Evolutionary conservation across 208 protist genomes (phyloP).

Genomic region (Leishmania tarentolae): DNA sequence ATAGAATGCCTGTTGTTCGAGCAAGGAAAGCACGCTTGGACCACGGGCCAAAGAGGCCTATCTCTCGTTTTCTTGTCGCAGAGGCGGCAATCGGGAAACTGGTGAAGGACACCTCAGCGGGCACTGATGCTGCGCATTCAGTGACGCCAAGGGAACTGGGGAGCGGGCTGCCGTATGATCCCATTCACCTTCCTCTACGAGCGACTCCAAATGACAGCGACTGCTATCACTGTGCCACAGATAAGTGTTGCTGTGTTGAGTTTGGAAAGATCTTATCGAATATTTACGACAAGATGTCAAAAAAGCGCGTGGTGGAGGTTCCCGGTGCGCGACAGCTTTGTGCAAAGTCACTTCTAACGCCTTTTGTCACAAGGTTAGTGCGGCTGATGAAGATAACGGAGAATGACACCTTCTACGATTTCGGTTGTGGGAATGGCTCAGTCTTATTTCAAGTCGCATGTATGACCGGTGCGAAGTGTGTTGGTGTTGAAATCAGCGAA

Average conservation of each 20-base stretch:
- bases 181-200: constrained; percentile 57
- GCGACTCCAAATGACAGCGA: constrained; percentile 52
- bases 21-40: constrained; percentile 21
- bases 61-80: constrained; percentile 41
- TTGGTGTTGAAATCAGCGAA: constrained; percentile 80
- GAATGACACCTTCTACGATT: constrained; percentile 75
- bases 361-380: constrained; percentile 75
- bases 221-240: constrained; percentile 63
- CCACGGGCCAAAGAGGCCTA: constrained; percentile 15
- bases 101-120: constrained; percentile 6
- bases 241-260: constrained; percentile 52
- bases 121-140: constrained; percentile 18
- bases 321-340: constrained; percentile 66
- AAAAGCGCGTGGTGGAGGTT: constrained; percentile 78
- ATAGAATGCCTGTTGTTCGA: constrained; percentile 23
- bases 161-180: constrained; percentile 49
- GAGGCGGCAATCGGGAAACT: constrained; percentile 35
- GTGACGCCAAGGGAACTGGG: constrained; percentile 37
- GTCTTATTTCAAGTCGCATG: constrained; percentile 84
- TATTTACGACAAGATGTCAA: constrained; percentile 44
- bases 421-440: constrained; percentile 84
- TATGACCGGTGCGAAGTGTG: constrained; percentile 67
- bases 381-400: constrained; percentile 45
- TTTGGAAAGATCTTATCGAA: constrained; percentile 53
- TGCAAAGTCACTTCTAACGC: constrained; percentile 84